Percentiles rank a stretch among this genome's conserved stretches.
These are phyloP conservation scores for Fusarium circinatum DNA, from an alignment of 2,329 filamentous ascomycete species.

Conservation along the genomic window DNA sequence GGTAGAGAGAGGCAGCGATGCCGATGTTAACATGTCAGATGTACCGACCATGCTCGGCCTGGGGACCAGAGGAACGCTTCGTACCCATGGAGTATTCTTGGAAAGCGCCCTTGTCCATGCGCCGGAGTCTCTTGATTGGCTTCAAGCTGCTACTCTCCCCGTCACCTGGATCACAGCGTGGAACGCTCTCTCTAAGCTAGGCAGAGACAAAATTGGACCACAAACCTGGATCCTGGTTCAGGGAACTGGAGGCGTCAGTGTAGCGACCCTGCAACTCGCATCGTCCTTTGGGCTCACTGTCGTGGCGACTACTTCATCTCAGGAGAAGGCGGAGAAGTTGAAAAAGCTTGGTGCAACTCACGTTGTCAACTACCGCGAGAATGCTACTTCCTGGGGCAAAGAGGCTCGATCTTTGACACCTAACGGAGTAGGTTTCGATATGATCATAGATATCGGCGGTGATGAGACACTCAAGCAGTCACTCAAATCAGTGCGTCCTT, in stretches of 20 bases:
- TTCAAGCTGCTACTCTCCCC: slow-evolving; percentile 56
- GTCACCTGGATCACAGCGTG: slow-evolving; percentile 63
- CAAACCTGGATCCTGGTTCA: slow-evolving; percentile 51
- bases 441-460: slow-evolving; percentile 74
- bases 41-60: slow-evolving; percentile 64
- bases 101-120: slow-evolving; percentile 66
- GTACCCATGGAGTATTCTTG: slow-evolving; percentile 66
- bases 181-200: slow-evolving; percentile 61
- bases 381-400: slow-evolving; percentile 66
- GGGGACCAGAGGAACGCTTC: slow-evolving; percentile 65
- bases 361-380: slow-evolving; percentile 69
- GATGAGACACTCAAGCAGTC: slow-evolving; percentile 67
- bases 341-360: slow-evolving; percentile 66
- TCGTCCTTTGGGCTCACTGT: slow-evolving; percentile 62
- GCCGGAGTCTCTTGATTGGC: slow-evolving; percentile 55
- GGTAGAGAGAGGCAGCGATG: slow-evolving; percentile 34
- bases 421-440: slow-evolving; percentile 64
- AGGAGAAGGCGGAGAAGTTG: slow-evolving; percentile 63
- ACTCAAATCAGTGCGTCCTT: slow-evolving; percentile 58
- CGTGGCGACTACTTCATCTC: slow-evolving; percentile 68
- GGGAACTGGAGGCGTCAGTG: slow-evolving; percentile 54
- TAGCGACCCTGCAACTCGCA: slow-evolving; percentile 54
- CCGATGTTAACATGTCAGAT: slow-evolving; percentile 38
- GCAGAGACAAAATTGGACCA: slow-evolving; percentile 52
- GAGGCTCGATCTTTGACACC: slow-evolving; percentile 61